Conservation (phyloP, 257 asterid genomes). For the Solanum dulcamara region DNA sequence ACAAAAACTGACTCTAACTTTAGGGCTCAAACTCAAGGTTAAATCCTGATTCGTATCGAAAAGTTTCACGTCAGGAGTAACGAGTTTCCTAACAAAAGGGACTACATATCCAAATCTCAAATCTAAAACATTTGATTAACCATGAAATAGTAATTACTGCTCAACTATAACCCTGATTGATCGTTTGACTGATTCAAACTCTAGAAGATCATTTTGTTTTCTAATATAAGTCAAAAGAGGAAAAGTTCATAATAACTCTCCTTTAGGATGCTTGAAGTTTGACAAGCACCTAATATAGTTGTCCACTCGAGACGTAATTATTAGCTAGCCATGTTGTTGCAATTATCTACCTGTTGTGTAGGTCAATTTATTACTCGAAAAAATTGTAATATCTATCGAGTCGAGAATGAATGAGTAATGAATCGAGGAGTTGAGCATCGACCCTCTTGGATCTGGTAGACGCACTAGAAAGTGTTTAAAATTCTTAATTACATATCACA, state of each 20-base stretch:
- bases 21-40: neutral
- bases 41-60: neutral
- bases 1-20: neutral
- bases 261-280: neutral
- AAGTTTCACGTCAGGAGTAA: neutral
- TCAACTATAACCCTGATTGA: neutral
- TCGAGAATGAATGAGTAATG: neutral
- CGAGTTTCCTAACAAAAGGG: neutral
- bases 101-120: neutral
- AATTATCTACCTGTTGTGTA: neutral
- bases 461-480: too few relatives aligned
- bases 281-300: neutral
- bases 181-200: neutral
- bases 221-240: neutral
- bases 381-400: neutral
- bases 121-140: accelerated
- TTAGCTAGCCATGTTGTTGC: neutral
- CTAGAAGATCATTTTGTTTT: neutral
- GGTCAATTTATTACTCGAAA: neutral
- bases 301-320: neutral
- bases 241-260: neutral
- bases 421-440: neutral
- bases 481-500: too few relatives aligned
- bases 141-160: neutral
- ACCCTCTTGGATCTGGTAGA: neutral